Base-by-base conservation (phyloP, 106 monocot genomes). In the Apostasia ramifera region DNA sequence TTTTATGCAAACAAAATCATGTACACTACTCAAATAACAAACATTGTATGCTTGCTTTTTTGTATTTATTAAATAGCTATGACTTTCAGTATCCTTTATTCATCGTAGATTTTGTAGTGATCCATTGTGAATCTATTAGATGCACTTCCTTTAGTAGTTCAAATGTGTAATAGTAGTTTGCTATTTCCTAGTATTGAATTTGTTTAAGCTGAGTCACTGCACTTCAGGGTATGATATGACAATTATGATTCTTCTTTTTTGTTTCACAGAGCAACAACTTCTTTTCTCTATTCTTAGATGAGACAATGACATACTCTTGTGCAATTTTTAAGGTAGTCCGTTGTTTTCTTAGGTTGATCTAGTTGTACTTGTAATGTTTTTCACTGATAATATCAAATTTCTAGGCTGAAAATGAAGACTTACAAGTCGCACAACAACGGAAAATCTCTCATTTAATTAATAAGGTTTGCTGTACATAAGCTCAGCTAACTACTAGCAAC, bases 241-340 rank as follows among this genome's bases (percentile, higher is more conserved):
- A 12, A 53, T 6, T 60, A 47, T 47, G 5, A 10, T 70, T 67
- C 37, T 43, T 9, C 37, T 55, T 59, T 46, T 73, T 44, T 57
- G 3, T 82, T 65, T 2, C 78, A 12, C 53, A 98, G 97, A 98
- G 97, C 57, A 98, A 98, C 58, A 92, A 92, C 10, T 87, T 98
- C 54, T 98, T 98, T 77, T 82, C 92, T 40, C 74, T 98, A 50
- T 92, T 98, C 69, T 81, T 98, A 67, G 97, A 98, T 64, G 85
- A 92, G 26, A 90, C 97, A 47, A 98, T 98, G 97, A 89, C 89
- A 42, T 98, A 98, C 66, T 98, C 97, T 11, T 98, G 78, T 79
- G 97, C 92, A 43, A 73, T 92, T 67, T 98, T 93, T 58, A 81
- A 92, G 97, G 92, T 89, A 50, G 7, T n/a, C 12, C 53, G 54